A percentile compares a stretch with the other conserved stretches of the same genome.
Evolutionary conservation across 176 grass and related monocot species (phyloP).

Genomic region (Zea luxurians): DNA sequence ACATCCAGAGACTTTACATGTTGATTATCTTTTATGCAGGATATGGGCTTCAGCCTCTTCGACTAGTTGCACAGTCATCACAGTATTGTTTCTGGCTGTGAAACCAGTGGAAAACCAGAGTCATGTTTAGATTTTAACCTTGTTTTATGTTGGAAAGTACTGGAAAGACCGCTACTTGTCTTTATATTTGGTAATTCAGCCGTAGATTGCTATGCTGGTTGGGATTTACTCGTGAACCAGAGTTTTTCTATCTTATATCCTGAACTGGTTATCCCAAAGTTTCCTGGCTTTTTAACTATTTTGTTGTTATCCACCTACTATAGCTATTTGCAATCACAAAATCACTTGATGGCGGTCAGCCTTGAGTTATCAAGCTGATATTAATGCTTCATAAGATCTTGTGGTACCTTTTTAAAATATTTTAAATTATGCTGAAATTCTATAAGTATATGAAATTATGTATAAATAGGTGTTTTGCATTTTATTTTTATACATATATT

Average conservation of each 20-base stretch:
- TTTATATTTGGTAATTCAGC: constrained; percentile 28
- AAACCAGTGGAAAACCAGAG: too few species aligned
- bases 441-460: too few species aligned
- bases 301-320: background rate
- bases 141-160: constrained; percentile 30
- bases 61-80: constrained; percentile 5
- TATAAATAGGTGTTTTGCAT: too few species aligned
- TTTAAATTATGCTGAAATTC: too few species aligned
- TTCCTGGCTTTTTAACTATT: background rate
- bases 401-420: too few species aligned
- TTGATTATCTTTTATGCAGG: constrained; percentile 33
- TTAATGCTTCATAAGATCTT: too few species aligned
- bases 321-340: background rate
- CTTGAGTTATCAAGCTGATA: too few species aligned
- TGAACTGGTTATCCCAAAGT: background rate
- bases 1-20: background rate
- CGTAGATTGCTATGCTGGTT: constrained; percentile 21
- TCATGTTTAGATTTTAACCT: too few species aligned
- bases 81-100: background rate
- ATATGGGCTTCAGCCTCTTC: constrained; percentile 59
- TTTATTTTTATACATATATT: too few species aligned
- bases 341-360: too few species aligned
- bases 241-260: background rate
- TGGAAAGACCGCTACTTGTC: constrained; percentile 8
- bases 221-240: constrained; percentile 31